Evolutionary conservation across 1,284 basidiomycete genomes (phyloP), one percentile per base, ranked within the genome.

Genomic region (Trichosporon inkin): DNA sequence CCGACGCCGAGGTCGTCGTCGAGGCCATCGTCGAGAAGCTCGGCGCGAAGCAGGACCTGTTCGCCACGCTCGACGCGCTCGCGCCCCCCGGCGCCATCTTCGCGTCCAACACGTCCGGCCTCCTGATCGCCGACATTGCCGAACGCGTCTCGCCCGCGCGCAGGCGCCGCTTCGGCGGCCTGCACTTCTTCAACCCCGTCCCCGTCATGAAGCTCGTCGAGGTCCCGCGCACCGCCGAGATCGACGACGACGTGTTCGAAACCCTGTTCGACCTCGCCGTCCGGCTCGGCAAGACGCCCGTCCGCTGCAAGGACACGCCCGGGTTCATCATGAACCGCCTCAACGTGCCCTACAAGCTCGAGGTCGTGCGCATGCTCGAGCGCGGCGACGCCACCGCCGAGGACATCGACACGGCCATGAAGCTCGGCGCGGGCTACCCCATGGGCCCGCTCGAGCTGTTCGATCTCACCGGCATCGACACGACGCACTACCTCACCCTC

Each of bases 341-440:
- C 6, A 22, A 36, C 34, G 34, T 53, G 51, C 51, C 32, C 3
- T 53, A 37, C n/a, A 49, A 49, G 32, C 19, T 83, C 60, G 83
- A 84, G 69, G 81, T 82, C 1, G 81, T 83, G 53, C 72, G 82
- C 35, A 82, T 84, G 79, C 77, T 83, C 19, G 83, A 84, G 70
- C 78, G 83, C 35, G 83, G 83, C 2, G 83, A 84, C 55, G 83
- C 83, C 0, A 79, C 81, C 2, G 71, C 80, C 2, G 78, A 83
- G 70, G 83, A 84, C 69, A 79, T 84, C 57, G 83, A 84, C 69
- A 80, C 77, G 16, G 83, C 83, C 16, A 84, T 84, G 83, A 82
- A 83, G 71, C 78, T 84, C 14, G 83, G 83, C 14, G 83, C 83
- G 2, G 83, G 83, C 6, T 75, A 78, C 65, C 76, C 74, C 75